Base-by-base conservation (phyloP, 2,329 filamentous ascomycete genomes). In the Rutstroemia sp. region DNA sequence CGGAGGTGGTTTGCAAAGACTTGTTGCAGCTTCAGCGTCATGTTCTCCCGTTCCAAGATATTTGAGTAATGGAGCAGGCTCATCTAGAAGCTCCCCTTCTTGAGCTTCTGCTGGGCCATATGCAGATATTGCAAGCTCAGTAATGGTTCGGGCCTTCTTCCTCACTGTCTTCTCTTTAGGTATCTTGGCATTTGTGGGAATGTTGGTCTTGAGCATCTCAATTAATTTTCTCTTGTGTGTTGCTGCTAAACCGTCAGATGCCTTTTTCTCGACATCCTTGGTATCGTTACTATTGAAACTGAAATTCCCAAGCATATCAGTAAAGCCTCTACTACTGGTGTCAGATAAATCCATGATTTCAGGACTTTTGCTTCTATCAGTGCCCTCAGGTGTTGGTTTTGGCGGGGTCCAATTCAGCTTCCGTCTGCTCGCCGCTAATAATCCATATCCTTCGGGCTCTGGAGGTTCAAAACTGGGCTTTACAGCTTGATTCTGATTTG, bases 131-230 rank as follows among this genome's bases (percentile, higher is more conserved):
- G 89, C 88, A 50, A 88, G 73, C 42, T 83, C 88, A 0, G 90
- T 95, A 56, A 95, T 85, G 0, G 90, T 95, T 42, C 82, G 83
- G 0, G 84, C 72, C 69, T 87, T 92, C 71, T 88, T 90, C 70
- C 82, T 84, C n/a, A 34, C 30, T 25, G 50, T 34, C 10, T 54
- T 57, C 4, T 57, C 50, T 37, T 57, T 57, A 14, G 34, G 27
- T 39, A 45, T 45, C 3, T 5, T 14, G 21, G 5, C 9, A n/a
- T 2, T 30, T 38, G 25, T 44, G 5, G 62, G 49, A 42, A 61
- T 61, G 55, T 62, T 71, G 63, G 70, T 70, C 1, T 73, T 69
- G 1, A 82, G 70, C 41, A 79, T 66, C 46, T 84, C 79, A 25
- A 82, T 76, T 12, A 77, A 70, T 58, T 83, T 85, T 5, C 82